These are phyloP conservation scores for Raddia guianensis DNA, from an alignment of 176 grass and related monocot genomes.

Conservation along the genomic window DNA sequence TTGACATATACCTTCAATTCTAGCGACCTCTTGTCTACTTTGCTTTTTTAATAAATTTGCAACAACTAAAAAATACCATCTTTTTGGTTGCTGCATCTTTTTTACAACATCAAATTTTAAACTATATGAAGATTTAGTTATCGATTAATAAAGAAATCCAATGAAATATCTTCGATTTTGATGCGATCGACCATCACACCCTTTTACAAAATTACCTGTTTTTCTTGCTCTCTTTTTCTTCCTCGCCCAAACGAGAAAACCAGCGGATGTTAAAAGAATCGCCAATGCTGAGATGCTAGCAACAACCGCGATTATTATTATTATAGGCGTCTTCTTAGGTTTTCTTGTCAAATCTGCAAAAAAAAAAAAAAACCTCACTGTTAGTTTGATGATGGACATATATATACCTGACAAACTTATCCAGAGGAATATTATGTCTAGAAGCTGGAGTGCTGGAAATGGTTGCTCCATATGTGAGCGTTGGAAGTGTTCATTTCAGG, in stretches of 20 bases:
- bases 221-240: constrained; percentile 35
- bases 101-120: too few relatives aligned
- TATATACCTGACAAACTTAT: neutral
- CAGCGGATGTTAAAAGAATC: constrained; percentile 38
- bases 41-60: too few relatives aligned
- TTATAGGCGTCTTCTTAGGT: constrained; percentile 10
- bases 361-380: neutral
- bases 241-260: constrained; percentile 42
- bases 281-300: constrained; percentile 23
- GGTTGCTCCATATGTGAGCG: neutral
- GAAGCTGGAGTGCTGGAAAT: neutral
- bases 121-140: too few relatives aligned
- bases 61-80: too few relatives aligned
- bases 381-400: neutral
- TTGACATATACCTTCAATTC: too few relatives aligned
- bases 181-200: too few relatives aligned
- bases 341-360: constrained; percentile 24
- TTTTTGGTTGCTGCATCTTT: too few relatives aligned
- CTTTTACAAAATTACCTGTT: constrained; percentile 31
- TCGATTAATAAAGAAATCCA: too few relatives aligned
- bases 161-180: too few relatives aligned
- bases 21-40: too few relatives aligned
- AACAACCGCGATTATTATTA: constrained; percentile 14
- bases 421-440: neutral
- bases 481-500: neutral